Conservation (phyloP, 192 early-diverging fungal species). For the Rhizophlyctis rosea region DNA sequence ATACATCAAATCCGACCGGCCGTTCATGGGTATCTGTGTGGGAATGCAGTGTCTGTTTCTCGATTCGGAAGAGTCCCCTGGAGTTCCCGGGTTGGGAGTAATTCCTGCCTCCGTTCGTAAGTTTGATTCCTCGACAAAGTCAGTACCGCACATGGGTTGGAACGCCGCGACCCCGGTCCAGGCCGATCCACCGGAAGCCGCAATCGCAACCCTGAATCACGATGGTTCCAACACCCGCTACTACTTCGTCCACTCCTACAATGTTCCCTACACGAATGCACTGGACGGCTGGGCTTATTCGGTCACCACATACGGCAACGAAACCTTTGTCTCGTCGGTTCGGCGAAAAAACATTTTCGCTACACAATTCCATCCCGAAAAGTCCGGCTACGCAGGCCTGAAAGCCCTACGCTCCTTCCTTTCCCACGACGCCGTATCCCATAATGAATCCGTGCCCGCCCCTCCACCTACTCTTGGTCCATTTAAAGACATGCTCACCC, state of each 20-base stretch:
- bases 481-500: constrained; percentile 69
- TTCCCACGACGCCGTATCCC: constrained; percentile 25
- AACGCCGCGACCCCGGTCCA: constrained; percentile 57
- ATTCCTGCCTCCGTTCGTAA: constrained; percentile 67
- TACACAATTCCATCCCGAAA: constrained; percentile 99
- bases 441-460: constrained; percentile 5
- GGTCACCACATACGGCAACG: constrained; percentile 84
- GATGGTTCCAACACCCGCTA: constrained; percentile 59
- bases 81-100: constrained; percentile 76
- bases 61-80: constrained; percentile 84
- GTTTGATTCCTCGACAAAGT: constrained; percentile 69
- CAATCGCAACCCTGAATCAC: constrained; percentile 11
- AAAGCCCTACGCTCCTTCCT: constrained; percentile 80
- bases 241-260: constrained; percentile 99
- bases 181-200: neutral
- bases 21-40: constrained; percentile 98
- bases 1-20: constrained; percentile 81
- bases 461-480: constrained; percentile 3
- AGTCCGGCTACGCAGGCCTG: constrained; percentile 88
- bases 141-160: constrained; percentile 99
- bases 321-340: constrained; percentile 81
- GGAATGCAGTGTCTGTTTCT: constrained; percentile 95
- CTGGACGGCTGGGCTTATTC: constrained; percentile 73
- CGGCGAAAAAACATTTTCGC: constrained; percentile 86
- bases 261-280: constrained; percentile 53